phyloP scores from a whole-genome alignment of 2,329 filamentous ascomycete species.

The Hypoxylon rubiginosum region DNA sequence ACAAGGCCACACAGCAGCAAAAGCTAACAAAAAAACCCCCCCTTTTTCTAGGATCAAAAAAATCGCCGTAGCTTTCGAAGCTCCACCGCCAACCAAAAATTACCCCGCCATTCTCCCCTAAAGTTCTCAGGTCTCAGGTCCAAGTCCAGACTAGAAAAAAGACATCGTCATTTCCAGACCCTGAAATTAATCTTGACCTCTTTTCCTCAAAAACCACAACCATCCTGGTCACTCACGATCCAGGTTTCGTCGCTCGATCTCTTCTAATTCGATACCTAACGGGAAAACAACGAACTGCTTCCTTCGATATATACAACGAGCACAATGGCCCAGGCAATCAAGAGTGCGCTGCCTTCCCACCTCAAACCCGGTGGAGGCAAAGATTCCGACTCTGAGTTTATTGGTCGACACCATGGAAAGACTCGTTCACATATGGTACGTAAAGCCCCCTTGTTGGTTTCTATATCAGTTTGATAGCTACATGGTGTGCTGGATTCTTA shows the following conservation, averaged over 20 bases:
- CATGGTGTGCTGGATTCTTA: neutral
- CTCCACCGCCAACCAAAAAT: constrained; percentile 37
- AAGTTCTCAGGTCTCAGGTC: constrained; percentile 8
- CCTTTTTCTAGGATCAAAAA: constrained; percentile 25
- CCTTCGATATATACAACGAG: constrained; percentile 5
- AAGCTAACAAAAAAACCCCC: constrained; percentile 29
- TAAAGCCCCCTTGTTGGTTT: constrained; percentile 46
- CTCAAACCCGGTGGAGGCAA: constrained; percentile 73
- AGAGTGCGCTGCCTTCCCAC: constrained; percentile 85
- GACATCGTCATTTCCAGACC: constrained; percentile 40
- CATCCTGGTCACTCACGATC: neutral
- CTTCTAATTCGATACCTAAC: neutral
- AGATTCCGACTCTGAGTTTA: constrained; percentile 64
- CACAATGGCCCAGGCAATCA: constrained; percentile 78
- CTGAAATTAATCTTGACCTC: constrained; percentile 44
- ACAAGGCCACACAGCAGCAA: constrained; percentile 16
- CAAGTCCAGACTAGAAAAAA: constrained; percentile 10
- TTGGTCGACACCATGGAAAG: constrained; percentile 83
- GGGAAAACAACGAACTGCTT: neutral
- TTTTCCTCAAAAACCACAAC: constrained; percentile 34
- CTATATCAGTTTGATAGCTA: neutral
- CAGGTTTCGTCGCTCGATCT: neutral
- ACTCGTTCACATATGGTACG: constrained; percentile 88
- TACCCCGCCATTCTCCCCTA: constrained; percentile 39
- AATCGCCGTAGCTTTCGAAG: constrained; percentile 34